phyloP scores from a whole-genome alignment of 371 early-diverging fungal species.

The Funneliformis caledonium region DNA sequence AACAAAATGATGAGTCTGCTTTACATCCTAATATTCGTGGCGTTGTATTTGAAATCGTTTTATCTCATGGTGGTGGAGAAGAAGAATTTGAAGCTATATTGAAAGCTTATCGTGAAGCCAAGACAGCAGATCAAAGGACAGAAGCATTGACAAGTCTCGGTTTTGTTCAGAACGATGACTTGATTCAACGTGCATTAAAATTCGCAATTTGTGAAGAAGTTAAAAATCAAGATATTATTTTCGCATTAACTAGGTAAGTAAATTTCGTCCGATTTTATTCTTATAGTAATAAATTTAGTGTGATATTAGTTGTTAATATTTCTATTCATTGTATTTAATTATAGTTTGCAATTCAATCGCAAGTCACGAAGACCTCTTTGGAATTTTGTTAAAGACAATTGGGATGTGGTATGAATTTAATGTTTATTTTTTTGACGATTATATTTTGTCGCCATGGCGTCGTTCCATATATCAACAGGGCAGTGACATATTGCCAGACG shows the following conservation, averaged over 20 bases:
- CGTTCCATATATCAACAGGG: neutral
- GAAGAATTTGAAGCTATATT: constrained; percentile 80
- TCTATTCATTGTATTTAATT: constrained; percentile 47
- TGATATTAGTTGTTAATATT: constrained; percentile 19
- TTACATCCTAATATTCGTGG: constrained; percentile 88
- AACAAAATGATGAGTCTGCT: constrained; percentile 56
- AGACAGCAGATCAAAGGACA: constrained; percentile 75
- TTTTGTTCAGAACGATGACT: constrained; percentile 59
- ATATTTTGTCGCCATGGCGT: too few species aligned
- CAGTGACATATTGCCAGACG: too few species aligned
- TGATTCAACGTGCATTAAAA: constrained; percentile 64
- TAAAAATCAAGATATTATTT: constrained; percentile 78
- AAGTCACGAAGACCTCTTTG: constrained; percentile 72
- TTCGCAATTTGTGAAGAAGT: constrained; percentile 75
- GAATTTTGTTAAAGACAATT: constrained; percentile 81
- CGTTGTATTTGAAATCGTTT: constrained; percentile 76
- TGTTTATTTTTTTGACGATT: neutral
- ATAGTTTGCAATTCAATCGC: constrained; percentile 65
- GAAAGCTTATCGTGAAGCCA: constrained; percentile 72
- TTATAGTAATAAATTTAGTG: neutral
- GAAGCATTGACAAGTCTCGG: constrained; percentile 82
- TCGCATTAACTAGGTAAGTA: constrained; percentile 44
- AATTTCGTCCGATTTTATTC: neutral
- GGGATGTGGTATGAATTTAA: constrained; percentile 55
- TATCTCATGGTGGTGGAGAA: constrained; percentile 66